Conservation (phyloP, 192 early-diverging fungal genomes). For the Umbelopsis ramanniana region DNA sequence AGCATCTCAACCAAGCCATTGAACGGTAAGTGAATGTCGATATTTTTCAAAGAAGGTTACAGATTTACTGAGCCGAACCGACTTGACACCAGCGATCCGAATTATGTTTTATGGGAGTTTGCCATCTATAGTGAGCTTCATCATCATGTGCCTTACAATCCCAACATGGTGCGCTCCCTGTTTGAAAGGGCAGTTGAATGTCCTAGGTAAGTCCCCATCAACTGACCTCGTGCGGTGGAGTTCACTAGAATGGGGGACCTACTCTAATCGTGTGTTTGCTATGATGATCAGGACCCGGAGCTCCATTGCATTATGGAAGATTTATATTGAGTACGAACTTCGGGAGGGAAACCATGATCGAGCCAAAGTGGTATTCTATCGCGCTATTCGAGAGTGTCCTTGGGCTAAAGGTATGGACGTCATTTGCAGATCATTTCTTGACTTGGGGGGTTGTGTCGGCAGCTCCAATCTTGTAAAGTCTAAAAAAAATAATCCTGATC, state of each 20-base stretch:
- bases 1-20: constrained; percentile 43
- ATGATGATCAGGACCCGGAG: constrained; percentile 44
- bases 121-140: constrained; percentile 61
- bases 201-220: constrained; percentile 39
- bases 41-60: constrained; percentile 3
- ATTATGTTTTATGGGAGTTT: constrained; percentile 57
- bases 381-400: constrained; percentile 66
- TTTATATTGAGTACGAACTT: constrained; percentile 65
- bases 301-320: constrained; percentile 60
- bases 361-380: constrained; percentile 60
- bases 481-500: not conserved
- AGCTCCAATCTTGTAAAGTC: not conserved
- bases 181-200: constrained; percentile 59
- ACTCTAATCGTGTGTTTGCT: constrained; percentile 10
- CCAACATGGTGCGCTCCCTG: constrained; percentile 55
- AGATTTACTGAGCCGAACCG: constrained; percentile 3
- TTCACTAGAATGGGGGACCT: not conserved
- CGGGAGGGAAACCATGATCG: constrained; percentile 40
- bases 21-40: constrained; percentile 38
- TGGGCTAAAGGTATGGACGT: constrained; percentile 63
- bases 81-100: constrained; percentile 47
- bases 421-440: constrained; percentile 7
- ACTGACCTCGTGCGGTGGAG: not conserved
- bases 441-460: not conserved
- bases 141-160: constrained; percentile 54